Evolutionary conservation across 2,329 filamentous ascomycete species (phyloP).

Genomic region (Rhinocladiella similis): DNA sequence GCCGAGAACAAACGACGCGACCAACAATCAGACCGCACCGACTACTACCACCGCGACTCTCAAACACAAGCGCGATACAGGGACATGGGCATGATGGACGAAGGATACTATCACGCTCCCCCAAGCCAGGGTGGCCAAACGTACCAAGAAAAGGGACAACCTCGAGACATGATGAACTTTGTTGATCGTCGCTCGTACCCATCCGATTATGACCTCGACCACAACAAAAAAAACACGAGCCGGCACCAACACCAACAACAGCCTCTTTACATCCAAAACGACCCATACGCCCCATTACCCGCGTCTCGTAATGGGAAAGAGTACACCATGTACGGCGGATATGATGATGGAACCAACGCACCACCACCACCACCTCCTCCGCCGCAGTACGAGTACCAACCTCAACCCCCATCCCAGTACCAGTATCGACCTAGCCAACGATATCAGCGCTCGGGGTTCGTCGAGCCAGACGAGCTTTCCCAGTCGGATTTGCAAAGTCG

Average conservation of each 20-base stretch:
- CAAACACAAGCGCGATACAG: conserved; percentile 1
- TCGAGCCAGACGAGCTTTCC: conserved; percentile 6
- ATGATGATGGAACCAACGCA: no score
- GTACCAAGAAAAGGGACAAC: background rate
- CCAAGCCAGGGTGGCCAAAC: background rate
- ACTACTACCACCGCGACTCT: background rate
- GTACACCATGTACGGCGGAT: no score
- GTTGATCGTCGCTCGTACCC: conserved; percentile 1
- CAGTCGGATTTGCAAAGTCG: background rate
- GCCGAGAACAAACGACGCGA: background rate
- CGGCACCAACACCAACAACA: background rate
- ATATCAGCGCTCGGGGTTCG: conserved; percentile 7
- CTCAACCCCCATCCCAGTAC: background rate
- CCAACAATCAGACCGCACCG: background rate
- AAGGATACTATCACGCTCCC: background rate
- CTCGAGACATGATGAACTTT: conserved; percentile 9
- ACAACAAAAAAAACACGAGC: no score
- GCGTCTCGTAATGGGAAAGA: no score
- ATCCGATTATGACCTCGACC: no score
- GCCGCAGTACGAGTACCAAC: background rate
- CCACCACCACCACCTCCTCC: no score
- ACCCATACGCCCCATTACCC: conserved; percentile 7
- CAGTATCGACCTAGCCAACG: background rate
- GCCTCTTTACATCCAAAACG: conserved; percentile 2
- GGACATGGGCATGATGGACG: conserved; percentile 1